A percentile compares a stretch with the other conserved stretches of the same genome.
These are phyloP conservation scores for Mangifera indica DNA, from an alignment of 345 rosid species.

Conservation along the genomic window DNA sequence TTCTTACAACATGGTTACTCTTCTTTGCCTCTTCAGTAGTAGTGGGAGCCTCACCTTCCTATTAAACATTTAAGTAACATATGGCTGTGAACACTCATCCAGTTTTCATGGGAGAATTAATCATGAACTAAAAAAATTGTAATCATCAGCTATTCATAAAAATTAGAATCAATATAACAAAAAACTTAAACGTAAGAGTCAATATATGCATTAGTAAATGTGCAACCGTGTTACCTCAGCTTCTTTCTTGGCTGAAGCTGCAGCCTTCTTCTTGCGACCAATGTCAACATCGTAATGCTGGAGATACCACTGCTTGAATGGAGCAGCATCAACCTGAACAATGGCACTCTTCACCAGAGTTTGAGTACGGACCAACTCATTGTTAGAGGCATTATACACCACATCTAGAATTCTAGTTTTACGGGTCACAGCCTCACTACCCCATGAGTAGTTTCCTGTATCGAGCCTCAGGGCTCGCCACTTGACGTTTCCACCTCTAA, in stretches of 20 bases:
- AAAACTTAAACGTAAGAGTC: background rate
- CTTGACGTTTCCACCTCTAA: constrained; percentile 82
- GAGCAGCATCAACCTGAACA: constrained; percentile 50
- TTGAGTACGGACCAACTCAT: constrained; percentile 80
- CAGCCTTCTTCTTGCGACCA: constrained; percentile 50
- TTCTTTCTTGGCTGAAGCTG: constrained; percentile 40
- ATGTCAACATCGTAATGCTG: constrained; percentile 55
- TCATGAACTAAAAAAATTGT: background rate
- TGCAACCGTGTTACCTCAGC: constrained; percentile 29
- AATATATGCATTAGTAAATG: background rate
- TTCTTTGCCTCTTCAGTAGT: constrained; percentile 42
- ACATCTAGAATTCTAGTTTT: constrained; percentile 83
- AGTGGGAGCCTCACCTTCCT: constrained; percentile 38
- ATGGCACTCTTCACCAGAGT: constrained; percentile 56
- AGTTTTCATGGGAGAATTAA: background rate
- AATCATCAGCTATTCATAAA: background rate
- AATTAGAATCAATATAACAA: background rate
- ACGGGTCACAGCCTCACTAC: constrained; percentile 81
- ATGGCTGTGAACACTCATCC: background rate
- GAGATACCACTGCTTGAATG: constrained; percentile 53
- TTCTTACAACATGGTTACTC: constrained; percentile 38
- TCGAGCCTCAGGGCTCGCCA: constrained; percentile 91
- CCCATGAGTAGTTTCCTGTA: constrained; percentile 86
- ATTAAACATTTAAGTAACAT: background rate
- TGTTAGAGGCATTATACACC: constrained; percentile 86